These are phyloP conservation scores for Chytriomyces hyalinus DNA, from an alignment of 192 early-diverging fungal genomes.

Conservation along the genomic window DNA sequence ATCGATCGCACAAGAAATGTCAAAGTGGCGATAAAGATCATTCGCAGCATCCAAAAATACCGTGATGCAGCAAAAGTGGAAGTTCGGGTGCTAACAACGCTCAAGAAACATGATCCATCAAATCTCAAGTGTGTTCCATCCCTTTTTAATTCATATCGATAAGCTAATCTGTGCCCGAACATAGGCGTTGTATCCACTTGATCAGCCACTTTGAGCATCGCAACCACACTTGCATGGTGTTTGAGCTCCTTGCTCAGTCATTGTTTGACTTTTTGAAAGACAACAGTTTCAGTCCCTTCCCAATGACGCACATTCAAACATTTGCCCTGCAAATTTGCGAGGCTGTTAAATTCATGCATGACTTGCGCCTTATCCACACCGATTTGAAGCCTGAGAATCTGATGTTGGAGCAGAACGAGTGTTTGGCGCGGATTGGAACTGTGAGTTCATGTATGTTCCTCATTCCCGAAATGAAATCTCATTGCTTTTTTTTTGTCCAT, in stretches of 20 bases:
- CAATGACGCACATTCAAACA: constrained; percentile 78
- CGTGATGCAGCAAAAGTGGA: constrained; percentile 90
- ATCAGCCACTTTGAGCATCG: constrained; percentile 82
- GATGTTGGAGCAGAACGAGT: neutral
- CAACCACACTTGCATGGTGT: constrained; percentile 98
- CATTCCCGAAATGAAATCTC: neutral
- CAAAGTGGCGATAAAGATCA: constrained; percentile 86
- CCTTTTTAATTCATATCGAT: constrained; percentile 13
- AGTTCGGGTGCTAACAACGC: constrained; percentile 80
- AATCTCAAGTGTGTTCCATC: constrained; percentile 70
- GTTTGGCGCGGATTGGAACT: neutral
- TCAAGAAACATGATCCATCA: constrained; percentile 80
- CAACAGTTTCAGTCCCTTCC: constrained; percentile 88
- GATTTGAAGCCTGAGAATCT: constrained; percentile 85
- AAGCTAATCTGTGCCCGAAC: neutral
- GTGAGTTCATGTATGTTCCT: neutral
- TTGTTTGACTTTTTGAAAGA: constrained; percentile 97
- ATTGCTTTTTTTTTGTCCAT: neutral
- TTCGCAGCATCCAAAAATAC: constrained; percentile 93
- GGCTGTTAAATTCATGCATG: constrained; percentile 91
- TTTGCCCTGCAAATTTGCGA: constrained; percentile 85
- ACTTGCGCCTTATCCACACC: constrained; percentile 87
- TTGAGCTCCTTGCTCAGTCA: constrained; percentile 84
- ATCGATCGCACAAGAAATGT: constrained; percentile 61
- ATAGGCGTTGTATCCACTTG: constrained; percentile 88